Conservation (phyloP, 192 early-diverging fungal species). For the Dissophora globulifera region DNA sequence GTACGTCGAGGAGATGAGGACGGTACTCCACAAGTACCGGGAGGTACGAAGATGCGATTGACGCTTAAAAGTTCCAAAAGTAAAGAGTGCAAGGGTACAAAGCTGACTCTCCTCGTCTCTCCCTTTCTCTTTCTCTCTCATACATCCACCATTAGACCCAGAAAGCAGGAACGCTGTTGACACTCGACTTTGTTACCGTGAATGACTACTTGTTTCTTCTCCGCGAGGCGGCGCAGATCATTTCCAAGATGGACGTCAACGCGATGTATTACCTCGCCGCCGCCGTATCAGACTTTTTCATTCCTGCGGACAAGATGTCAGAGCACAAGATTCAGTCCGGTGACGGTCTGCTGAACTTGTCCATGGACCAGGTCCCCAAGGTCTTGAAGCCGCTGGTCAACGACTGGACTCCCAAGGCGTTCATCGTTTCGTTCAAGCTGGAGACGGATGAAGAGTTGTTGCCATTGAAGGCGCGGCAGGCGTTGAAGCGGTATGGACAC, state of each 20-base stretch:
- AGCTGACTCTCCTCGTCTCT: too few species aligned
- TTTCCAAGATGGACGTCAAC: conserved; percentile 70
- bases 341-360: conserved; percentile 84
- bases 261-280: conserved; percentile 98
- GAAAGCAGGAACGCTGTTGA: conserved; percentile 71
- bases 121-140: too few species aligned
- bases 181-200: conserved; percentile 90
- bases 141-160: too few species aligned
- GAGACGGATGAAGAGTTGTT: conserved; percentile 92
- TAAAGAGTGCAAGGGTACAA: too few species aligned
- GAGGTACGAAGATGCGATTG: conserved; percentile 48
- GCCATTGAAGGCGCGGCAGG: conserved; percentile 80
- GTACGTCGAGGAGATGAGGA: conserved; percentile 73
- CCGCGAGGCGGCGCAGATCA: conserved; percentile 73
- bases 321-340: conserved; percentile 99
- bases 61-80: background rate
- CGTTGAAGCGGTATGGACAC: conserved; percentile 90
- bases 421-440: conserved; percentile 98
- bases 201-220: conserved; percentile 94
- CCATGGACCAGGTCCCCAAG: conserved; percentile 97
- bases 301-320: conserved; percentile 90
- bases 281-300: conserved; percentile 98
- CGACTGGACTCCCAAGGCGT: conserved; percentile 88
- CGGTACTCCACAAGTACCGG: conserved; percentile 73
- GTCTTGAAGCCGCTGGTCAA: conserved; percentile 93